Conservation (phyloP, 164 flowering plant species). For the Macadamia integrifolia region DNA sequence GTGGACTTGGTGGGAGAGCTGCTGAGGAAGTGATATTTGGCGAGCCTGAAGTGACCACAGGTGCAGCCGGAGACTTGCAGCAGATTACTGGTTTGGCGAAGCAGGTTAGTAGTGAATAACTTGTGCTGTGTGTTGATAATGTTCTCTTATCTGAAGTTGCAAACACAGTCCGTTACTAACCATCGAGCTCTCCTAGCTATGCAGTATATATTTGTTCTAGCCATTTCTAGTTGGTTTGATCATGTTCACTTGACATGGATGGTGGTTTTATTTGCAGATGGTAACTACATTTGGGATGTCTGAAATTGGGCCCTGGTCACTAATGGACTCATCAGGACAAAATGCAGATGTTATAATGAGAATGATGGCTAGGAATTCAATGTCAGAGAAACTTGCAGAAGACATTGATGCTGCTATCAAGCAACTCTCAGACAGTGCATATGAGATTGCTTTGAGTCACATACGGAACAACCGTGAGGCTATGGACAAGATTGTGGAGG, state of each 20-base stretch:
- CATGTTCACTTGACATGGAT: background rate
- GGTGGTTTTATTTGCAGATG: constrained; percentile 45
- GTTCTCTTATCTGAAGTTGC: background rate
- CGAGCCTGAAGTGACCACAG: constrained; percentile 84
- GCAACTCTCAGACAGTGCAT: constrained; percentile 62
- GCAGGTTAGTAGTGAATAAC: constrained; percentile 40
- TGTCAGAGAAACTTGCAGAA: constrained; percentile 85
- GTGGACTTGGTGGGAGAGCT: constrained; percentile 89
- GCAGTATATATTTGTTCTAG: background rate
- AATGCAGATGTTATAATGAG: constrained; percentile 78
- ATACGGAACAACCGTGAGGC: constrained; percentile 79
- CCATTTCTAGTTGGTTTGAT: background rate
- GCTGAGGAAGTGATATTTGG: constrained; percentile 90
- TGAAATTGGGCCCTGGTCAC: constrained; percentile 88
- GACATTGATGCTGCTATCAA: constrained; percentile 74
- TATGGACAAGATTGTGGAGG: constrained; percentile 82
- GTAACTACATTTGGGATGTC: constrained; percentile 86
- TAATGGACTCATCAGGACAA: constrained; percentile 74
- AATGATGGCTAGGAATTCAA: constrained; percentile 89
- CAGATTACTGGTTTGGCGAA: constrained; percentile 81
- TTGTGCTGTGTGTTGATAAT: background rate
- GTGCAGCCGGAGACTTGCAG: constrained; percentile 82
- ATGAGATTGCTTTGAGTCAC: constrained; percentile 65
- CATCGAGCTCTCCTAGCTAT: background rate
- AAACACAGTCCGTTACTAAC: background rate